Evolutionary conservation across 345 rosid species (phyloP).

Genomic region (Populus euphratica): DNA sequence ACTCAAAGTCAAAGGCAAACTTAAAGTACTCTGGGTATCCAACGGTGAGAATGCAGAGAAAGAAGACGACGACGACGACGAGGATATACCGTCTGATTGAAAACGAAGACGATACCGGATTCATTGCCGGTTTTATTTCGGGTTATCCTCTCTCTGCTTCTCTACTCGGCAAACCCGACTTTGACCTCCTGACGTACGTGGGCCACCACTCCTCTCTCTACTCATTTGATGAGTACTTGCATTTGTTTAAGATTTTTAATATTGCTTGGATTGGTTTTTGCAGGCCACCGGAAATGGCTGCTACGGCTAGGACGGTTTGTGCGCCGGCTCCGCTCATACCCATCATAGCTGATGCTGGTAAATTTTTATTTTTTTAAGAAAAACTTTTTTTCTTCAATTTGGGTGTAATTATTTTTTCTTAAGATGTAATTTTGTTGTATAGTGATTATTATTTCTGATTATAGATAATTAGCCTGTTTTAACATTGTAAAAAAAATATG

Average conservation of each 20-base stretch:
- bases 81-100: constrained; percentile 48
- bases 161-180: constrained; percentile 47
- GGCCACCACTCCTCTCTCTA: not conserved
- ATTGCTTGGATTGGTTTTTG: not conserved
- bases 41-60: constrained; percentile 37
- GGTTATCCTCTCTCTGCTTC: constrained; percentile 53
- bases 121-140: constrained; percentile 46
- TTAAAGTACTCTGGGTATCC: constrained; percentile 9
- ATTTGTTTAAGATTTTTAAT: not conserved
- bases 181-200: constrained; percentile 47
- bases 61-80: not conserved
- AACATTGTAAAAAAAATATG: too few species aligned
- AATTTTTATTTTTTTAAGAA: not conserved
- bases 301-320: constrained; percentile 42
- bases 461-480: too few species aligned
- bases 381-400: not conserved
- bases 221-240: too few species aligned
- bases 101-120: constrained; percentile 49
- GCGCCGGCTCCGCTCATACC: constrained; percentile 40
- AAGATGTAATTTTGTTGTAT: not conserved
- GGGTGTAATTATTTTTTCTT: not conserved
- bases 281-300: constrained; percentile 53
- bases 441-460: too few species aligned
- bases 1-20: not conserved
- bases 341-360: constrained; percentile 44